Evolutionary conservation across 768 basidiomycete species (phyloP), one percentile per base, ranked within the genome.

Genomic region (Tylopilus rubrobrunneus): DNA sequence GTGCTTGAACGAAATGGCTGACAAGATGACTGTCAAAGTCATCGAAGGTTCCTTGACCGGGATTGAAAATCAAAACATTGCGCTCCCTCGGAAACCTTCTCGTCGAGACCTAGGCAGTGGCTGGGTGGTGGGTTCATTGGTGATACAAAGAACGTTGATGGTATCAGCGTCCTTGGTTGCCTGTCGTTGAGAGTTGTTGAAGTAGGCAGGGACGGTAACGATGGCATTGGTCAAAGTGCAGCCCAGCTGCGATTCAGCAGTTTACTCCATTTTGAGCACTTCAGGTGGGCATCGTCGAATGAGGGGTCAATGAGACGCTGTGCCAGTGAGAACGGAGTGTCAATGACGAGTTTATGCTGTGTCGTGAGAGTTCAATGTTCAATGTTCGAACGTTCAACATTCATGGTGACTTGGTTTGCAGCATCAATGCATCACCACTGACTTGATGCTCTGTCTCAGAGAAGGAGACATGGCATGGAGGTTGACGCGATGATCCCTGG

Each of bases 91-190:
- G 72, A 71, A 54, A 89, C 85, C 76, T 96, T 92, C 78, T 94
- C 93, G 78, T 98, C 95, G 49, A 98, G 90, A 77, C 95, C 95
- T 98, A 98, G 34, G 95, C 95, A 66, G 98, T 98, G 59, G 95
- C 95, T 49, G 96, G 39, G 96, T 96, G 45, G 96, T 98, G 37
- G 96, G 94, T 74, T 98, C 96, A 77, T 98, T 98, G 78, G 98
- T 96, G 73, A 98, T 97, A 76, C 96, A 93, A 67, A 96, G 89
- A 56, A 98, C 89, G 69, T 96, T 93, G 65, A 98, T 98, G 56
- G 83, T 84, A 63, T 96, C 96, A 36, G 96, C 94, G 67, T 98
- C 96, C 78, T 97, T 98, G 65, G 96, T 98, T 21, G 96, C 96
- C 67, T 96, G 93, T 69, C 96, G 90, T 71, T 98, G 96, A 25